Conservation (phyloP, 805 yeast species). For the Kodamaea nitidulidarum region DNA sequence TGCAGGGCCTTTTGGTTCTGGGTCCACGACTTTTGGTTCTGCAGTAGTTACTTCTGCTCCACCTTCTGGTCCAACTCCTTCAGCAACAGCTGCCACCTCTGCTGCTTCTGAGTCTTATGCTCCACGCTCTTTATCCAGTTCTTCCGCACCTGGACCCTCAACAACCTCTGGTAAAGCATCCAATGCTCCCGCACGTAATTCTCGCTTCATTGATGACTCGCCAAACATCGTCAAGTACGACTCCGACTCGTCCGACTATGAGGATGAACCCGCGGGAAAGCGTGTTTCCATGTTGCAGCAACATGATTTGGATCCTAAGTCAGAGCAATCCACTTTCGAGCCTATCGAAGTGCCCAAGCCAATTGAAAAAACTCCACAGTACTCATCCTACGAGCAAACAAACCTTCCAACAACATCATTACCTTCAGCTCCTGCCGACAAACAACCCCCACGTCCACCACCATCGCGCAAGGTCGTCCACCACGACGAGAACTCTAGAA, state of each 20-base stretch:
- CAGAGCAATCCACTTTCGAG: neutral
- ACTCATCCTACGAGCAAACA: too few relatives aligned
- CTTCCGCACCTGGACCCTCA: neutral
- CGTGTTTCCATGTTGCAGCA: constrained; percentile 30
- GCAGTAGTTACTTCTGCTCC: neutral
- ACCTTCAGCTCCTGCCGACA: too few relatives aligned
- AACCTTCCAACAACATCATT: too few relatives aligned
- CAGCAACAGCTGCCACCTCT: too few relatives aligned
- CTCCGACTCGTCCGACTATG: constrained; percentile 30
- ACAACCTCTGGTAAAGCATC: constrained; percentile 10
- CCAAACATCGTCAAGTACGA: constrained; percentile 36
- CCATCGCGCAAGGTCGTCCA: constrained; percentile 50
- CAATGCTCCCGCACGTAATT: too few relatives aligned
- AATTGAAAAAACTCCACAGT: too few relatives aligned
- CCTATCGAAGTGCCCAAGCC: too few relatives aligned
- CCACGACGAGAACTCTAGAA: constrained; percentile 34
- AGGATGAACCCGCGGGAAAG: constrained; percentile 22
- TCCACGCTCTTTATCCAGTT: neutral
- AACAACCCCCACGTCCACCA: constrained; percentile 46
- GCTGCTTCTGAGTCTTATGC: too few relatives aligned
- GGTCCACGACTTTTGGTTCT: neutral
- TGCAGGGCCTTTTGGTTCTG: neutral
- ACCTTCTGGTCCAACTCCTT: too few relatives aligned
- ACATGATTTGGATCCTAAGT: constrained; percentile 23
- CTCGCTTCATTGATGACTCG: constrained; percentile 15